phyloP scores from a whole-genome alignment of 805 yeast species.

The Wickerhamiella kurtzmanii region DNA sequence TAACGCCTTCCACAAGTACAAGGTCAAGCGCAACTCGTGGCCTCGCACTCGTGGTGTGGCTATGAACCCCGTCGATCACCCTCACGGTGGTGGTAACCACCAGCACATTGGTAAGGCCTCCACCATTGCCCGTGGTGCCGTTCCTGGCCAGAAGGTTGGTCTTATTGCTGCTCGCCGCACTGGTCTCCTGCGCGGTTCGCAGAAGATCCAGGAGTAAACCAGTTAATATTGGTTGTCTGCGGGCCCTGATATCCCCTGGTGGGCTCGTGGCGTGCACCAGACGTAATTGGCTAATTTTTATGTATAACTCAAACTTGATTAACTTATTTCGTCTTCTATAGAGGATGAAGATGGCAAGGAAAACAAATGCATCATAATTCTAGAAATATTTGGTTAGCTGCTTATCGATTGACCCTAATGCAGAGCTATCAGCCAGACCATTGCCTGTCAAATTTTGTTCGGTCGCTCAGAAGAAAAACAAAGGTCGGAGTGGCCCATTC shows the following conservation, averaged over 20 bases:
- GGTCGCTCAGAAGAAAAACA: too few relatives aligned
- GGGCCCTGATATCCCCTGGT: background rate
- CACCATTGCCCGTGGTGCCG: constrained; percentile 98
- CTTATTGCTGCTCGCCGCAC: constrained; percentile 99
- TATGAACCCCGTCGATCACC: constrained; percentile 99
- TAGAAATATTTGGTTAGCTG: too few relatives aligned
- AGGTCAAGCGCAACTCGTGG: constrained; percentile 99
- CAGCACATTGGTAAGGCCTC: constrained; percentile 99
- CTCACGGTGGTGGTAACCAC: constrained; percentile 99
- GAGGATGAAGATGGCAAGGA: too few relatives aligned
- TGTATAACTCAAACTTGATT: background rate
- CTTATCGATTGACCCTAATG: too few relatives aligned
- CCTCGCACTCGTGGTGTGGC: constrained; percentile 99
- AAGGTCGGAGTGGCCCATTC: too few relatives aligned
- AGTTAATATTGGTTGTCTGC: background rate
- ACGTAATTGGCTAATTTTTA: background rate
- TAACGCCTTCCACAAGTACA: constrained; percentile 99
- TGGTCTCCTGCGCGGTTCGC: constrained; percentile 99
- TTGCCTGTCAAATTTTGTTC: too few relatives aligned
- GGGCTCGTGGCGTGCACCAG: background rate
- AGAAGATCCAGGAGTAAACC: constrained; percentile 68
- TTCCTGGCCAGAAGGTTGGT: constrained; percentile 99
- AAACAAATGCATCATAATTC: too few relatives aligned
- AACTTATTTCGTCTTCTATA: too few relatives aligned
- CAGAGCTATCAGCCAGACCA: too few relatives aligned